A percentile compares a stretch with the other conserved stretches of the same genome.
phyloP scores from a whole-genome alignment of 1,139 yeast species.

The Candida freyschussii region DNA sequence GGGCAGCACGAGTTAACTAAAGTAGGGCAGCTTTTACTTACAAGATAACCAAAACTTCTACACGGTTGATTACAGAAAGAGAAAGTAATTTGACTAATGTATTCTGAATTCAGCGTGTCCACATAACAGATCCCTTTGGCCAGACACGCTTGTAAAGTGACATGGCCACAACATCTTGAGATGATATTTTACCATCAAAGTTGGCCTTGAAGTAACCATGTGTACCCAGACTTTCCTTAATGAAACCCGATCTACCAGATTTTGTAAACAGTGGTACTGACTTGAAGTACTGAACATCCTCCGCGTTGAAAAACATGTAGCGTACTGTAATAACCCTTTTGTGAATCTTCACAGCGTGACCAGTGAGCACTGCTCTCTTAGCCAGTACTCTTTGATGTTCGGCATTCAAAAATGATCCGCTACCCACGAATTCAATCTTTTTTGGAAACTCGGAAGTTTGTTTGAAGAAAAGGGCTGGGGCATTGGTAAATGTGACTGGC shows the following conservation, averaged over 20 bases:
- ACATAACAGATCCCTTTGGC: conserved; percentile 52
- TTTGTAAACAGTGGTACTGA: conserved; percentile 91
- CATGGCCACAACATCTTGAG: conserved; percentile 95
- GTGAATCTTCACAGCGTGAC: conserved; percentile 94
- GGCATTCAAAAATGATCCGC: conserved; percentile 84
- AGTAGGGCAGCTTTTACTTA: not conserved
- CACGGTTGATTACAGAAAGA: not conserved
- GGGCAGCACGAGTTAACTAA: conserved; percentile 7
- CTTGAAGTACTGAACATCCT: conserved; percentile 86
- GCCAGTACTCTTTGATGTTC: conserved; percentile 84
- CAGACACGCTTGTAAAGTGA: conserved; percentile 89
- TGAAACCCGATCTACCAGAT: conserved; percentile 87
- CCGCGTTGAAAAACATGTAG: conserved; percentile 94
- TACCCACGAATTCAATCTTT: conserved; percentile 70
- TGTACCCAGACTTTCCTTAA: conserved; percentile 94
- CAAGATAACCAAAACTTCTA: not conserved
- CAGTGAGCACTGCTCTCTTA: conserved; percentile 85
- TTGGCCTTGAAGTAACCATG: conserved; percentile 97
- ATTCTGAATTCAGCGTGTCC: conserved; percentile 20
- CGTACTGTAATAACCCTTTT: conserved; percentile 87
- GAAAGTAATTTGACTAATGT: not conserved
- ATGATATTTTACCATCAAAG: conserved; percentile 83
- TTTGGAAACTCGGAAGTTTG: conserved; percentile 33
- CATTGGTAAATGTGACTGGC: conserved; percentile 79
- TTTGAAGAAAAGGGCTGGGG: conserved; percentile 75